Evolutionary conservation across 306 rosid genomes (phyloP).

Genomic region (Malus asiatica): DNA sequence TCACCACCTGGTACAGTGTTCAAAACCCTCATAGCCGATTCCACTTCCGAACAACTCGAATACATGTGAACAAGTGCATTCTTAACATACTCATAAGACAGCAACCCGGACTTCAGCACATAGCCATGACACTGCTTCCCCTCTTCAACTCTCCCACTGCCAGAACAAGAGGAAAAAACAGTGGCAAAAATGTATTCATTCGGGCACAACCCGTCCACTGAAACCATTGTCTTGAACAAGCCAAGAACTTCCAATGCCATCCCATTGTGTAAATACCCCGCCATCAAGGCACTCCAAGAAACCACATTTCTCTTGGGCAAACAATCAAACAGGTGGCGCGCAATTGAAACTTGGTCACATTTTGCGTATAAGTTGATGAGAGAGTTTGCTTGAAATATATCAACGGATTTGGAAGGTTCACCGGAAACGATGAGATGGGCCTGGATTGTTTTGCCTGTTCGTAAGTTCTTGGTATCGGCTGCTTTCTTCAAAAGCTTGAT

Average conservation of each 20-base stretch:
- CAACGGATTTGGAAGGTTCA: conserved; percentile 13
- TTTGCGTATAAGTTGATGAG: conserved; percentile 39
- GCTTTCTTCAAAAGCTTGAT: conserved; percentile 38
- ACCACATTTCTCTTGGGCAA: conserved; percentile 45
- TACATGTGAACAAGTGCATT: conserved; percentile 61
- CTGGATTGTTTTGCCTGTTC: conserved; percentile 47
- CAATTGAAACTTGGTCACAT: conserved; percentile 28
- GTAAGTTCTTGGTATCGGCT: conserved; percentile 30
- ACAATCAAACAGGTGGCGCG: conserved; percentile 42
- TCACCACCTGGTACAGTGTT: conserved; percentile 27
- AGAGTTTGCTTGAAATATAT: conserved; percentile 28
- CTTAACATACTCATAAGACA: conserved; percentile 40
- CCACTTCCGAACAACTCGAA: conserved; percentile 31
- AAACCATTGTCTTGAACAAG: conserved; percentile 36
- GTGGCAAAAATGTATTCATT: conserved; percentile 47
- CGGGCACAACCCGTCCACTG: conserved; percentile 10
- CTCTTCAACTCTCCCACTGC: conserved; percentile 41
- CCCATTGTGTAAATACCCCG: conserved; percentile 46
- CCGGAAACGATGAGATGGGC: conserved; percentile 32
- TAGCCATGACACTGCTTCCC: conserved; percentile 59
- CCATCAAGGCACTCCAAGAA: conserved; percentile 55
- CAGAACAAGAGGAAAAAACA: conserved; percentile 44
- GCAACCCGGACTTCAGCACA: conserved; percentile 44
- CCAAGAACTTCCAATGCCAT: conserved; percentile 32
- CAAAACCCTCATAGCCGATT: conserved; percentile 39